Evolutionary conservation across 176 grass and related monocot genomes (phyloP), one percentile per base, ranked within the genome.

Genomic region (Raddia guianensis): DNA sequence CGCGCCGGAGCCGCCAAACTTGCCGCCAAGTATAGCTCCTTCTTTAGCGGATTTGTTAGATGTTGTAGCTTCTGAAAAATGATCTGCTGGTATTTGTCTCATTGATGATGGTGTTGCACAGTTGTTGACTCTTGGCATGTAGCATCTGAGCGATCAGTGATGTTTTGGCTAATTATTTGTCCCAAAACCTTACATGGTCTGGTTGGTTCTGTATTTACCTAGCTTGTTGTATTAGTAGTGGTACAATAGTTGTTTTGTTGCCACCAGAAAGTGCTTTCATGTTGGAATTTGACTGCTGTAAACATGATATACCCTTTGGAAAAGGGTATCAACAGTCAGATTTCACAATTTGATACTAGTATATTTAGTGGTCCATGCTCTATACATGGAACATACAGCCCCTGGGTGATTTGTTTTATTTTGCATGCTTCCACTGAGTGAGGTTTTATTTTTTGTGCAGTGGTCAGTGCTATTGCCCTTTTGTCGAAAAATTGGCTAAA

Each of bases 1-100:
- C 72, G 59, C 91, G 2, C 74, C 91, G 13, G 94, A 97, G 60
- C 77, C 94, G 9, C 91, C 94, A 81, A 89, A 89, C 86, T 85
- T 9, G 81, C 94, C 94, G 47, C 12, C 18, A 21, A 97, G 94
- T 97, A 97, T 18, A 27, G n/a, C 72, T 63, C 8, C 2, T 12
- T 12, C 27, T 21, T 55, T 10, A 12, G 3, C 35, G 18, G 13
- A 42, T 75, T 66, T 67, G 6, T 54, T 56, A 60, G 51, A 49
- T 33, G 9, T 20, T 52, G 8, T 78, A 44, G 18, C n/a, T 68
- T 37, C 48, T 66, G 68, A 66, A 65, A 18, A 5, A 32, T 61
- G 62, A 48, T 80, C 8, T 34, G 12, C 44, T 3, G 8, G 34
- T 49, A 5, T 72, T 81, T 1, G 12, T 80, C 5, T 56, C 66